Evolutionary conservation across 108 stramenopile species (phyloP).

Genomic region (Cyclostephanos invisitatus): DNA sequence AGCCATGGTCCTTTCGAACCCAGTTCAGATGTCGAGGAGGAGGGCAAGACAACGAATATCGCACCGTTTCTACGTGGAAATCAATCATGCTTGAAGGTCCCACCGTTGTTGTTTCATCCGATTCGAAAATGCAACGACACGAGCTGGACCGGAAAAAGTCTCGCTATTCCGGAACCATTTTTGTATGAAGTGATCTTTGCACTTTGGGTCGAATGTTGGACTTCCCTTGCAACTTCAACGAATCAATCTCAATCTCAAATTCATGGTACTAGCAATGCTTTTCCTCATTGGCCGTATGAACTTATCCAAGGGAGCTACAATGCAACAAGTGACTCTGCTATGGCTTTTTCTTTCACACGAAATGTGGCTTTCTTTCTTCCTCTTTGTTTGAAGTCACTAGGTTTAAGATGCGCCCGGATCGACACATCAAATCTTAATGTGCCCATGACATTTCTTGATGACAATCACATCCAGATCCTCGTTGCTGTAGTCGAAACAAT

Average conservation of each 20-base stretch:
- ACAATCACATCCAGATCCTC: slow-evolving; percentile 65
- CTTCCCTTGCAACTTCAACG: slow-evolving; percentile 36
- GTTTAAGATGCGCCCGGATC: slow-evolving; percentile 48
- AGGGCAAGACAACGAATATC: slow-evolving; percentile 31
- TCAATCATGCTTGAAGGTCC: slow-evolving; percentile 33
- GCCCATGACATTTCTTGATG: slow-evolving; percentile 64
- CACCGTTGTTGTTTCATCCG: slow-evolving; percentile 26
- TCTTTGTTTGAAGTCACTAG: slow-evolving; percentile 77
- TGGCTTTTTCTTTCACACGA: slow-evolving; percentile 49
- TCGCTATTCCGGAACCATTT: slow-evolving; percentile 10
- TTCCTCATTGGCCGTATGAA: slow-evolving; percentile 47
- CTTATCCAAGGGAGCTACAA: slow-evolving; percentile 40
- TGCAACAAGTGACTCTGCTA: slow-evolving; percentile 29
- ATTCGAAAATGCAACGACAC: slow-evolving; percentile 19
- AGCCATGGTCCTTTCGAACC: slow-evolving; percentile 32
- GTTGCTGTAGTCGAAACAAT: slow-evolving; percentile 70
- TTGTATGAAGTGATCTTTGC: slow-evolving; percentile 40
- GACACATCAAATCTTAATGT: slow-evolving; percentile 32
- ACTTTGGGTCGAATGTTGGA: slow-evolving; percentile 55
- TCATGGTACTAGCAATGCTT: slow-evolving; percentile 24
- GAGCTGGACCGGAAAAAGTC: not conserved
- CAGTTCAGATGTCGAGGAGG: slow-evolving; percentile 70
- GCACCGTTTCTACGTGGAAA: slow-evolving; percentile 32
- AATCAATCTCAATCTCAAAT: slow-evolving; percentile 19
- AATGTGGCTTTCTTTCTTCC: slow-evolving; percentile 76